These are phyloP conservation scores for Blastosporella zonata DNA, from an alignment of 1,284 basidiomycete genomes.

Conservation along the genomic window DNA sequence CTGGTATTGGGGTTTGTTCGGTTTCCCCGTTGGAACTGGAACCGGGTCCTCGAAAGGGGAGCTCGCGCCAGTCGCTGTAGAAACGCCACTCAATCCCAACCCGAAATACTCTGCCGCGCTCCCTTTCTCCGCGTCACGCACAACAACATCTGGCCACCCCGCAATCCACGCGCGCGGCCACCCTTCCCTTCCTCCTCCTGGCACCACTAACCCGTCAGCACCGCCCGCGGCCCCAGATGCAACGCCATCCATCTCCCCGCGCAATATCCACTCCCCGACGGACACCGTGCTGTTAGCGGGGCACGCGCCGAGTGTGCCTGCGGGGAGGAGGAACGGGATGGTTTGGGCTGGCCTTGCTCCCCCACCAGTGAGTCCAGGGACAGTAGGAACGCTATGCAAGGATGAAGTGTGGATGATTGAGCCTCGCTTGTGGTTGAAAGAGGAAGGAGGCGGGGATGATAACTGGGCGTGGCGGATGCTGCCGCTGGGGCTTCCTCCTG, in stretches of 20 bases:
- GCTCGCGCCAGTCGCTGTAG: background rate
- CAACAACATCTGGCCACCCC: slow-evolving; percentile 15
- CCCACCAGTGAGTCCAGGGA: no score
- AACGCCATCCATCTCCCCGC: slow-evolving; percentile 12
- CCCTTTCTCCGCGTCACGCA: background rate
- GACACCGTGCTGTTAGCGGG: background rate
- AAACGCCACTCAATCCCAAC: background rate
- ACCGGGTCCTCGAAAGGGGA: no score
- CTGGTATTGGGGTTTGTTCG: no score
- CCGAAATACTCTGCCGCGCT: background rate
- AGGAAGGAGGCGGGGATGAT: no score
- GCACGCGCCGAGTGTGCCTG: slow-evolving; percentile 12
- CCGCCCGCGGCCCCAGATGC: slow-evolving; percentile 6
- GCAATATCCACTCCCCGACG: slow-evolving; percentile 15
- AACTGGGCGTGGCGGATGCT: background rate
- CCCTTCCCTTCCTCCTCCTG: slow-evolving; percentile 7
- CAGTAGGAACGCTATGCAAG: no score
- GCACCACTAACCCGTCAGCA: slow-evolving; percentile 10
- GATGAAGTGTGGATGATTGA: no score
- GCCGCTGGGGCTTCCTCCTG: background rate
- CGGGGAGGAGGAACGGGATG: slow-evolving; percentile 17
- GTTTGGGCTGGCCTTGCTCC: background rate
- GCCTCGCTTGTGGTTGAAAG: no score
- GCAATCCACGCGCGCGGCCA: slow-evolving; percentile 24
- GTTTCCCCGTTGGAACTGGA: no score